Percentiles rank a stretch among this genome's conserved stretches.
phyloP scores from a whole-genome alignment of 164 flowering plant genomes.

The Pachysandra terminalis region DNA sequence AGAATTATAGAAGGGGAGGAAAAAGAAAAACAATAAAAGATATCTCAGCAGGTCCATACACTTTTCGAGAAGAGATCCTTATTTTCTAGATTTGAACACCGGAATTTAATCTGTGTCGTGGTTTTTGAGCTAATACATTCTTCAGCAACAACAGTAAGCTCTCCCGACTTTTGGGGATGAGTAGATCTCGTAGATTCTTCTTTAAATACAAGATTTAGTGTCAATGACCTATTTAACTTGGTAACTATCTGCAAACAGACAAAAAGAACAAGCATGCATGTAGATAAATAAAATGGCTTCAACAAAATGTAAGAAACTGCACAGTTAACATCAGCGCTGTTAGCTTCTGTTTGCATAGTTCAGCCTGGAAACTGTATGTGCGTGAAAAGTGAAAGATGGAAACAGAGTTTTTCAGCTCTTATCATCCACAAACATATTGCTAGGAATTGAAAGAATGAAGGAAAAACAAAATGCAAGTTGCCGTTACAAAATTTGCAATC shows the following conservation, averaged over 20 bases:
- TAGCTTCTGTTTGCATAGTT: background rate
- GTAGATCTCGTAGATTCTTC: constrained; percentile 30
- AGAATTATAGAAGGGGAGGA: background rate
- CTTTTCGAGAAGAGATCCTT: constrained; percentile 80
- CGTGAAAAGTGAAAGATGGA: background rate
- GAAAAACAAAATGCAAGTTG: background rate
- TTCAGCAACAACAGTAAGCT: constrained; percentile 68
- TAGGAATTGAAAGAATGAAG: background rate
- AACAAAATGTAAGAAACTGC: background rate
- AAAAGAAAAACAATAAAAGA: constrained; percentile 2
- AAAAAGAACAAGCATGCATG: constrained; percentile 1
- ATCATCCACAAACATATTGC: background rate
- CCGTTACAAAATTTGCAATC: too few relatives aligned
- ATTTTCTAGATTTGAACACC: constrained; percentile 72
- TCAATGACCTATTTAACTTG: constrained; percentile 44
- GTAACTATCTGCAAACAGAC: constrained; percentile 64
- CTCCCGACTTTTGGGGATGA: constrained; percentile 35
- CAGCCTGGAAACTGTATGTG: background rate
- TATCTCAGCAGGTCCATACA: constrained; percentile 39
- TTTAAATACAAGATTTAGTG: constrained; percentile 49
- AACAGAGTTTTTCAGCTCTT: constrained; percentile 2
- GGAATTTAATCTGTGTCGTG: constrained; percentile 51
- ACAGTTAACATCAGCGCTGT: background rate
- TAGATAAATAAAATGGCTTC: background rate
- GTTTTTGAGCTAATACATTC: constrained; percentile 62